A percentile compares a stretch with the other conserved stretches of the same genome.
Evolutionary conservation across 805 yeast species (phyloP).

Genomic region (Metschnikowia reukaufii): DNA sequence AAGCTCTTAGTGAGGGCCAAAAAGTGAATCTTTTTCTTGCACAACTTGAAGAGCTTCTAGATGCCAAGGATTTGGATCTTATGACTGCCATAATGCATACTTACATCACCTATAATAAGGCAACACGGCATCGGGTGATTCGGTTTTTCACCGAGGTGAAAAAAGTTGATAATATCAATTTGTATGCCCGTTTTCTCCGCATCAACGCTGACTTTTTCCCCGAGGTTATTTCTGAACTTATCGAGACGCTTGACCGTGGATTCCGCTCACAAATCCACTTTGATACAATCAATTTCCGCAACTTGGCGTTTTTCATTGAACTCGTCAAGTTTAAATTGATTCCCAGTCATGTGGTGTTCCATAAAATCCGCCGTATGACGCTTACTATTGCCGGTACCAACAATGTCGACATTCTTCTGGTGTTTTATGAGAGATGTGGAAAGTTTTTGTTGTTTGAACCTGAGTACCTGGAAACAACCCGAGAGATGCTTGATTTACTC

Average conservation of each 20-base stretch:
- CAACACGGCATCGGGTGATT: slow-evolving; percentile 61
- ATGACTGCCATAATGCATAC: slow-evolving; percentile 50
- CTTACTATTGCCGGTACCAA: slow-evolving; percentile 49
- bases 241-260: slow-evolving; percentile 55
- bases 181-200: slow-evolving; percentile 69
- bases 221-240: slow-evolving; percentile 52
- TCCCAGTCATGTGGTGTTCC: slow-evolving; percentile 70
- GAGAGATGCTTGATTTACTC: slow-evolving; percentile 59
- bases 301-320: slow-evolving; percentile 67
- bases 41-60: slow-evolving; percentile 42
- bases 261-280: slow-evolving; percentile 58
- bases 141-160: slow-evolving; percentile 51
- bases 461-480: slow-evolving; percentile 59
- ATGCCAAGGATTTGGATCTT: slow-evolving; percentile 51
- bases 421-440: slow-evolving; percentile 76
- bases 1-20: slow-evolving; percentile 33
- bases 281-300: slow-evolving; percentile 53
- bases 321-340: slow-evolving; percentile 72
- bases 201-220: slow-evolving; percentile 50
- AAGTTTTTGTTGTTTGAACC: slow-evolving; percentile 56
- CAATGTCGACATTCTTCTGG: slow-evolving; percentile 66
- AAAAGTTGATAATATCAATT: slow-evolving; percentile 46
- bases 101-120: slow-evolving; percentile 63
- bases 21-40: slow-evolving; percentile 44
- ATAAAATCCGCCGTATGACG: slow-evolving; percentile 64